Conservation (phyloP, 2,329 filamentous ascomycete genomes). For the Colletotrichum sp. region DNA sequence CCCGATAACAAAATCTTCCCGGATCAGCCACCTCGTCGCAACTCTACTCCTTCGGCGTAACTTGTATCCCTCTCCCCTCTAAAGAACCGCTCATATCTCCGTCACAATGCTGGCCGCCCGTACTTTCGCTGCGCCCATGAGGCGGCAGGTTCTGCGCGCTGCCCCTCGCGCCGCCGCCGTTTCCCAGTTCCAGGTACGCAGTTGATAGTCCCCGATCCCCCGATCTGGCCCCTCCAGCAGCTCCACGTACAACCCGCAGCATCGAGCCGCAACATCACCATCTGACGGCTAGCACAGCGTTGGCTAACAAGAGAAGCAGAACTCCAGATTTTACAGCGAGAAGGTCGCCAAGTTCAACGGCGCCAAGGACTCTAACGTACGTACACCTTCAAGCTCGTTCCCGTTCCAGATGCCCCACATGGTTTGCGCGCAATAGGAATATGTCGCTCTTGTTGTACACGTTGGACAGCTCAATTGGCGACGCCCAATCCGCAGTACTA, state of each 20-base stretch:
- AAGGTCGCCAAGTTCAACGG: conserved; percentile 94
- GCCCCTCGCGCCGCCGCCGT: conserved; percentile 60
- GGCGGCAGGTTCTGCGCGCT: conserved; percentile 78
- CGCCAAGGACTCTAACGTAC: conserved; percentile 84
- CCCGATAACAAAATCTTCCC: conserved; percentile 6
- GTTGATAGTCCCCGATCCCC: conserved; percentile 17
- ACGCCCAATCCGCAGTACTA: background rate
- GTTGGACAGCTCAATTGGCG: conserved; percentile 46
- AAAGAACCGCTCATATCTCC: conserved; percentile 18
- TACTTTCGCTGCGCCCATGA: conserved; percentile 75
- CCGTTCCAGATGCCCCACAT: conserved; percentile 5
- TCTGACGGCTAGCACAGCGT: background rate
- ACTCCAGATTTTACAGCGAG: conserved; percentile 69
- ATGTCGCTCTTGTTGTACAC: background rate
- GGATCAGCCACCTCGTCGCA: conserved; percentile 5
- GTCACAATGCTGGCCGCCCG: conserved; percentile 83
- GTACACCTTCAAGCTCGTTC: conserved; percentile 37
- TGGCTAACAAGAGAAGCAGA: conserved; percentile 37
- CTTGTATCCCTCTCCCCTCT: conserved; percentile 22
- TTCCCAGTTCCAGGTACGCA: conserved; percentile 61
- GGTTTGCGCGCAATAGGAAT: conserved; percentile 9
- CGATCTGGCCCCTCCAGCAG: conserved; percentile 25
- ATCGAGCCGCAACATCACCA: conserved; percentile 8
- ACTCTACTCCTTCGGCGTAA: conserved; percentile 20
- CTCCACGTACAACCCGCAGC: background rate